Percentiles rank a stretch among this genome's conserved stretches.
Evolutionary conservation across 345 rosid genomes (phyloP).

Genomic region (Pistacia integerrima): DNA sequence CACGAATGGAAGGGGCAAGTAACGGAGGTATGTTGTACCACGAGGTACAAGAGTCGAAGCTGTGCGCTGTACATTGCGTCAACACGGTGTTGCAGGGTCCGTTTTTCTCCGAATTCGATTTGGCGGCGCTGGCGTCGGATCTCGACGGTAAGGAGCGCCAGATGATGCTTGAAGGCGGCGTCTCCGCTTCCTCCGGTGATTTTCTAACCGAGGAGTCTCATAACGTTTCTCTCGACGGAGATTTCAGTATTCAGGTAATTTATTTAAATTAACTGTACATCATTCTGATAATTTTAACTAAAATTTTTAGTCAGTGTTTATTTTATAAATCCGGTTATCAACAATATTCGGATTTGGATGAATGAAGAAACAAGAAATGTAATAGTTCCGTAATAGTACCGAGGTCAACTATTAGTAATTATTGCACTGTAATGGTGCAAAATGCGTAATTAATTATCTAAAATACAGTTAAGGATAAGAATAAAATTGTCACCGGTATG

Average conservation of each 20-base stretch:
- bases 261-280: not conserved
- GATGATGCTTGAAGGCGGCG: slow-evolving; percentile 52
- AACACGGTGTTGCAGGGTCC: slow-evolving; percentile 96
- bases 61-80: slow-evolving; percentile 98
- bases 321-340: not conserved
- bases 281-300: not conserved
- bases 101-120: slow-evolving; percentile 91
- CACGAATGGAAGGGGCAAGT: slow-evolving; percentile 67
- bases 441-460: too few species aligned
- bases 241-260: slow-evolving; percentile 91
- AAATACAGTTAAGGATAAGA: too few species aligned
- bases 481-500: too few species aligned
- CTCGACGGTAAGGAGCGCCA: slow-evolving; percentile 83
- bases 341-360: too few species aligned
- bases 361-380: not conserved
- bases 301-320: too few species aligned
- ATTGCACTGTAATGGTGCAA: too few species aligned
- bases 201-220: slow-evolving; percentile 86
- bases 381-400: not conserved
- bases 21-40: slow-evolving; percentile 98
- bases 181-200: slow-evolving; percentile 49
- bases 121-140: slow-evolving; percentile 94
- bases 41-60: slow-evolving; percentile 97
- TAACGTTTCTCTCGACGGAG: slow-evolving; percentile 90
- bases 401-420: not conserved